Percentiles rank a stretch among this genome's conserved stretches.
phyloP scores from a whole-genome alignment of 2,329 filamentous ascomycete species.

The Aspergillus pseudoviridinutans region DNA sequence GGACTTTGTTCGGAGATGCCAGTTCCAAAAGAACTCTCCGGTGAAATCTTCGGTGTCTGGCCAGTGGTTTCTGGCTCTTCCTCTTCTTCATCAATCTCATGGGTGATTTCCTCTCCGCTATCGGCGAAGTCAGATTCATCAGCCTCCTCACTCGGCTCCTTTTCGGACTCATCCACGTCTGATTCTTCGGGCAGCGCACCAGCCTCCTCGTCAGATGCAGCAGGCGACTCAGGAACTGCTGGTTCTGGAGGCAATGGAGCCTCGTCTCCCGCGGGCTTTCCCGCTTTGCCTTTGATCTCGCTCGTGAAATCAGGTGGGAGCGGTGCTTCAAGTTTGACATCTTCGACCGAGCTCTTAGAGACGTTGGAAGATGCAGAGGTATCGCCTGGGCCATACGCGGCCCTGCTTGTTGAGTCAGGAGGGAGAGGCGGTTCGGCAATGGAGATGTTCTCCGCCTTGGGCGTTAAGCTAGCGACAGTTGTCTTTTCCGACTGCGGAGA shows the following conservation, averaged over 20 bases:
- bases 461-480: constrained; percentile 21
- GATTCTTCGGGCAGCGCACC: constrained; percentile 34
- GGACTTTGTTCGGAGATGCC: constrained; percentile 33
- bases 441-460: constrained; percentile 34
- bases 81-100: constrained; percentile 33
- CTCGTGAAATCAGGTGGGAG: constrained; percentile 22
- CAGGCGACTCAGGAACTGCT: constrained; percentile 16
- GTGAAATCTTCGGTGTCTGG: constrained; percentile 38
- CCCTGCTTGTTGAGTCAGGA: constrained; percentile 46
- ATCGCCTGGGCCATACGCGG: constrained; percentile 44
- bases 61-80: constrained; percentile 25
- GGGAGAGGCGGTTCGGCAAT: constrained; percentile 39
- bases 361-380: constrained; percentile 46
- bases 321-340: constrained; percentile 18
- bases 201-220: constrained; percentile 17
- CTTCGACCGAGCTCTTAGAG: constrained; percentile 39
- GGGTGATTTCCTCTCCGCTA: constrained; percentile 45
- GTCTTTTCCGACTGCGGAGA: constrained; percentile 33
- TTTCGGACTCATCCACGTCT: constrained; percentile 31
- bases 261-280: constrained; percentile 9
- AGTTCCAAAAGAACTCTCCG: constrained; percentile 43
- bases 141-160: constrained; percentile 22
- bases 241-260: constrained; percentile 27
- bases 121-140: constrained; percentile 43
- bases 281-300: constrained; percentile 7